A percentile compares a stretch with the other conserved stretches of the same genome.
Conservation (phyloP, 2,329 filamentous ascomycete genomes). For the Alternaria ventricosa region DNA sequence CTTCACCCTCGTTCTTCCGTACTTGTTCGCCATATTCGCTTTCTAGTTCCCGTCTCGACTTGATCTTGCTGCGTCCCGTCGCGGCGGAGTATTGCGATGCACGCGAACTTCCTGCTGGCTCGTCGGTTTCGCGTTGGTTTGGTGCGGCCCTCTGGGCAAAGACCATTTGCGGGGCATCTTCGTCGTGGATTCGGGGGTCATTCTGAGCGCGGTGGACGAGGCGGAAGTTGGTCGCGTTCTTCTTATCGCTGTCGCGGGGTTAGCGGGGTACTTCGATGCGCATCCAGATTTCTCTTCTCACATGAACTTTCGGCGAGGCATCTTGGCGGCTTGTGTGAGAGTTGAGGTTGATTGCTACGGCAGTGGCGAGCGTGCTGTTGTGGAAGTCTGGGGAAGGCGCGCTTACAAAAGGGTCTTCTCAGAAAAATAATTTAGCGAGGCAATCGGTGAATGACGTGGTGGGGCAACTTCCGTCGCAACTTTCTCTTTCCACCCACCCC, state of each 20-base stretch:
- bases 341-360: neutral
- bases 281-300: constrained; percentile 48
- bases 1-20: constrained; percentile 92
- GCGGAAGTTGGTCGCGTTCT: constrained; percentile 88
- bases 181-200: constrained; percentile 95
- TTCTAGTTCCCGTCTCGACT: constrained; percentile 79
- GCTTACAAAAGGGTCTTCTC: constrained; percentile 39
- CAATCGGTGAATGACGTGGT: constrained; percentile 62
- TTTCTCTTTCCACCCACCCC: constrained; percentile 26
- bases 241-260: constrained; percentile 72
- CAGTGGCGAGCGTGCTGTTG: constrained; percentile 9
- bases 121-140: constrained; percentile 38
- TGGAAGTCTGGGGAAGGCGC: constrained; percentile 31
- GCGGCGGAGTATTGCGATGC: constrained; percentile 54
- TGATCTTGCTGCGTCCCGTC: constrained; percentile 58
- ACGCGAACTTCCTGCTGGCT: constrained; percentile 55
- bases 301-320: constrained; percentile 80
- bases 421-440: constrained; percentile 65
- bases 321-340: constrained; percentile 54
- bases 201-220: constrained; percentile 96
- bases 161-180: constrained; percentile 86
- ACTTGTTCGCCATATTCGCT: constrained; percentile 72
- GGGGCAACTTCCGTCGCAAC: constrained; percentile 33
- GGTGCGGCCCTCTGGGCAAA: constrained; percentile 70
- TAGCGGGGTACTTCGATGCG: constrained; percentile 31